Base-by-base conservation (phyloP, 2,329 filamentous ascomycete genomes). In the Trichoderma harzianum region DNA sequence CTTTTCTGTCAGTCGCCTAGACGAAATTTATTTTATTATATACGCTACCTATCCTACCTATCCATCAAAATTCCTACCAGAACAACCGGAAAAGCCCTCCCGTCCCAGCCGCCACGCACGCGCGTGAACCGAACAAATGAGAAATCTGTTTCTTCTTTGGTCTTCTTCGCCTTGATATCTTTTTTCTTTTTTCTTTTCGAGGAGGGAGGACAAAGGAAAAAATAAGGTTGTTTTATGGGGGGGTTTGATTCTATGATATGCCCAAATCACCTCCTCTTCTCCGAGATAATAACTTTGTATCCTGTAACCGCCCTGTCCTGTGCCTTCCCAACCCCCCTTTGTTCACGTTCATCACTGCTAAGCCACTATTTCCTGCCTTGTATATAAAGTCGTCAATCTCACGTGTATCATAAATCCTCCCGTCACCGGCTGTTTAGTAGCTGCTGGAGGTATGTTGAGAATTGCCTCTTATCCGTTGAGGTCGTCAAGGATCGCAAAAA, bases 391-490 rank as follows among this genome's bases (percentile, higher is more conserved):
- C 66, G 10, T 36, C 43, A 53, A 51, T 30, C 39, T 47, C 47
- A 18, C 24, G 30, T 62, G 32, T 12, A 51, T 62, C 43, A 62
- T 30, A 12, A n/a, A 12, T 39, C 51, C 21, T 47, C 72, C 72
- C 78, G 80, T 73, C 79, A 77, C 70, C 85, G 79, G 74, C 78
- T 83, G 79, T 86, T 89, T 68, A 90, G 77, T 55, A 92, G 83
- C 12, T 83, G 84, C 74, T 87, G 85, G 60, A 95, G 82, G 77
- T 93, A 95, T 55, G 86, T 85, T 21, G 90, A 86, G 72, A 93
- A 89, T 0, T 83, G 83, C 76, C 90, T 91, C 74, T 86, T 87
- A 75, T 91, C 89, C 18, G 83, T 84, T 12, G 86, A 85, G 24
- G 87, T 89, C 2, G 87, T 89, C 81, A 92, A 82, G 53, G 83